Percentiles rank a stretch among this genome's conserved stretches.
Conservation (phyloP, 2,329 filamentous ascomycete species). For the Intubia oerlemansii region DNA sequence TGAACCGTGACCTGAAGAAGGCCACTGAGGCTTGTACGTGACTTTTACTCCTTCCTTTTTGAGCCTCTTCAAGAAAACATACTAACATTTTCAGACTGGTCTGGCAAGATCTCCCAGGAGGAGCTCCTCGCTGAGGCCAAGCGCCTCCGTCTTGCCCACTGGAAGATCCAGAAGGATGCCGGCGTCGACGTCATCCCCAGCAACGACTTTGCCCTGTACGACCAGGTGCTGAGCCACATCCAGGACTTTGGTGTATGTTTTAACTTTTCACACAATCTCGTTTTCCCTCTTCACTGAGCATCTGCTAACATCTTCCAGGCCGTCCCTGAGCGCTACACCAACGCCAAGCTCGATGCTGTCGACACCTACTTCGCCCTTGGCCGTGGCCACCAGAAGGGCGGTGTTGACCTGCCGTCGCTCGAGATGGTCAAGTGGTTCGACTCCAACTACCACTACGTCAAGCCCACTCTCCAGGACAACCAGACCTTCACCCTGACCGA, state of each 20-base stretch:
- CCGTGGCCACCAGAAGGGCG: conserved; percentile 88
- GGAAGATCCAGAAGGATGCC: conserved; percentile 98
- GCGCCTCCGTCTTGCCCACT: conserved; percentile 89
- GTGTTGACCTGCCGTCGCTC: conserved; percentile 78
- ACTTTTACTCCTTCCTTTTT: conserved; percentile 15
- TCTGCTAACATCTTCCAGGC: conserved; percentile 29
- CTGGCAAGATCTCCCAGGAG: conserved; percentile 76
- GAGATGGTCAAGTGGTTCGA: conserved; percentile 99
- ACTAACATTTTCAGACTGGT: conserved; percentile 38
- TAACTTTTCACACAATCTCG: no score
- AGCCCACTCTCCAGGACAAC: conserved; percentile 92
- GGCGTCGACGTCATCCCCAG: conserved; percentile 94
- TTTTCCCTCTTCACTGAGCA: no score
- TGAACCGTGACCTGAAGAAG: conserved; percentile 98
- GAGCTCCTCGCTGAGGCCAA: conserved; percentile 90
- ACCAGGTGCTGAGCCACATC: conserved; percentile 94
- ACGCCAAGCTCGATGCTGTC: conserved; percentile 66
- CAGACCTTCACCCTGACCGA: conserved; percentile 81
- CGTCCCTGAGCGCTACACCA: conserved; percentile 81
- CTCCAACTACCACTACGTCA: conserved; percentile 99
- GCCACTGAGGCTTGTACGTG: conserved; percentile 75
- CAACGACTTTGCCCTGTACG: conserved; percentile 99
- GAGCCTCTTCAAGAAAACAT: neutral
- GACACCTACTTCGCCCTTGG: conserved; percentile 99
- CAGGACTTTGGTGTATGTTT: conserved; percentile 78